Conservation (phyloP, 2,329 filamentous ascomycete species). For the Ophiostoma triangulosporum region DNA sequence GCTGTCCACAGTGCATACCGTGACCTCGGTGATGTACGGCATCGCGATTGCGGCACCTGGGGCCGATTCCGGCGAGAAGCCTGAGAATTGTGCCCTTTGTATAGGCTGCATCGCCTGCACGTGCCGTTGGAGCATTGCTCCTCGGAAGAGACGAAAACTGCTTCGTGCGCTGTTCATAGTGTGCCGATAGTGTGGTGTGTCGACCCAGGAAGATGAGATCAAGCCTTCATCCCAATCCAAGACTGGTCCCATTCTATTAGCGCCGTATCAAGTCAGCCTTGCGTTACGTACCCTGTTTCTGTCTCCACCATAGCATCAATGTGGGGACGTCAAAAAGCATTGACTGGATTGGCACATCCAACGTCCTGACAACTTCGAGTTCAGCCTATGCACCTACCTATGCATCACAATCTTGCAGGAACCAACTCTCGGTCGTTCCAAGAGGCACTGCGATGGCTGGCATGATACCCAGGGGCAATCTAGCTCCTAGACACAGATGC, state of each 20-base stretch:
- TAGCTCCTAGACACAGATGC: not conserved
- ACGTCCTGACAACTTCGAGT: no score
- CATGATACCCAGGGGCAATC: not conserved
- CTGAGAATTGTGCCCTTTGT: slow-evolving; percentile 17
- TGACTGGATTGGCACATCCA: not conserved
- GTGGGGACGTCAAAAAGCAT: not conserved
- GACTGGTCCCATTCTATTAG: not conserved
- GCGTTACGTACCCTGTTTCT: no score
- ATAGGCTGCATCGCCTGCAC: not conserved
- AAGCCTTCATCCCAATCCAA: not conserved
- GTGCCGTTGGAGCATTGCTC: not conserved
- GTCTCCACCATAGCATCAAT: not conserved
- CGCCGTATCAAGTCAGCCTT: not conserved
- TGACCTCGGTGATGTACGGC: slow-evolving; percentile 45
- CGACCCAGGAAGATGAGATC: not conserved
- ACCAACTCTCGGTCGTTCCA: not conserved
- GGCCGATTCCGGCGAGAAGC: slow-evolving; percentile 2
- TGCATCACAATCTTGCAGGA: no score
- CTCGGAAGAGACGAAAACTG: not conserved
- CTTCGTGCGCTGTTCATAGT: not conserved
- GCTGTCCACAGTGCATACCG: slow-evolving; percentile 23
- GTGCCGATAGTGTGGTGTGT: not conserved
- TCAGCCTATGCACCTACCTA: no score
- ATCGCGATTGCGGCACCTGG: slow-evolving; percentile 34
- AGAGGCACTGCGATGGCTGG: not conserved